Evolutionary conservation across 148 eudicot species (phyloP).

Genomic region (Simmondsia chinensis): DNA sequence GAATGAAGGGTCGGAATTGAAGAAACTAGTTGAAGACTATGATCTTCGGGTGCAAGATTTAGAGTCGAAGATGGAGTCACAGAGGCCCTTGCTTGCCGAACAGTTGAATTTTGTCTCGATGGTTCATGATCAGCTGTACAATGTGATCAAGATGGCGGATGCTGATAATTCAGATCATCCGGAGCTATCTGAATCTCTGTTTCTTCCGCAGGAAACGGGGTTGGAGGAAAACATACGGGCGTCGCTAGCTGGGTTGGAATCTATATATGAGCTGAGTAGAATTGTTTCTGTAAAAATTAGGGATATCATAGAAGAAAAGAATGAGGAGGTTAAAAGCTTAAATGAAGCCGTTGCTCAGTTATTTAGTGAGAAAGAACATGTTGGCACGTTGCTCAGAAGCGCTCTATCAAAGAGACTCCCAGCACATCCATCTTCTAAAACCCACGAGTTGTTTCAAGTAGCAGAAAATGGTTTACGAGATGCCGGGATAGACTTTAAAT

Average conservation of each 20-base stretch:
- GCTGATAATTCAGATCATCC: slow-evolving; percentile 49
- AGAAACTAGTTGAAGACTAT: slow-evolving; percentile 40
- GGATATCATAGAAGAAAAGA: slow-evolving; percentile 59
- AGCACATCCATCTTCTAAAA: slow-evolving; percentile 45
- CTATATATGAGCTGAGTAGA: slow-evolving; percentile 54
- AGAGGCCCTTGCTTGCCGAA: slow-evolving; percentile 64
- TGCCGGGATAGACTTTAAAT: slow-evolving; percentile 66
- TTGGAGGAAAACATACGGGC: slow-evolving; percentile 85
- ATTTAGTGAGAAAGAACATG: slow-evolving; percentile 84
- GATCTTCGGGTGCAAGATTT: slow-evolving; percentile 38
- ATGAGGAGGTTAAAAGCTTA: slow-evolving; percentile 56
- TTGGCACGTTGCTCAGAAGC: slow-evolving; percentile 79
- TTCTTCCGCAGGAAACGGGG: slow-evolving; percentile 78
- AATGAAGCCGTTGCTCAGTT: slow-evolving; percentile 71
- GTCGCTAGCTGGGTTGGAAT: slow-evolving; percentile 81
- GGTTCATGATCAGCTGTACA: slow-evolving; percentile 65
- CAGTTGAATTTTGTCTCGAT: slow-evolving; percentile 57
- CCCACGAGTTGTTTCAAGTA: slow-evolving; percentile 65
- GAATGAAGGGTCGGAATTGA: slow-evolving; percentile 43
- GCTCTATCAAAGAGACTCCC: slow-evolving; percentile 70
- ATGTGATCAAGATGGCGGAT: slow-evolving; percentile 69
- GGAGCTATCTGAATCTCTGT: slow-evolving; percentile 71
- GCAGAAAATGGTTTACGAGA: slow-evolving; percentile 87
- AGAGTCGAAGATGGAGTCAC: slow-evolving; percentile 49
- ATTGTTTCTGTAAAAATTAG: slow-evolving; percentile 47